Percentiles rank a stretch among this genome's conserved stretches.
These are phyloP conservation scores for Solanum bukasovii DNA, from an alignment of 257 asterid species.

Conservation along the genomic window DNA sequence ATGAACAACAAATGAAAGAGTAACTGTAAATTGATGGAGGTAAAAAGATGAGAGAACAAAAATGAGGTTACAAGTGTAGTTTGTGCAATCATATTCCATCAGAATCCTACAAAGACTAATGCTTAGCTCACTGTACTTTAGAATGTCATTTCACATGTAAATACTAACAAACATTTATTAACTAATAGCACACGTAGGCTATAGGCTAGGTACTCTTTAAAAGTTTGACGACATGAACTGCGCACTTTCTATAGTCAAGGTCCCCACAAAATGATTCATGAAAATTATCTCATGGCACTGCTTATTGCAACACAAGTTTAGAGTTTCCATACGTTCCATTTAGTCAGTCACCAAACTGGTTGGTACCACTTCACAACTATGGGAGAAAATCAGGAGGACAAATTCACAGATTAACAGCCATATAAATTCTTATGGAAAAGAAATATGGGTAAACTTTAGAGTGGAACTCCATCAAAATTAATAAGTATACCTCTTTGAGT, in stretches of 20 bases:
- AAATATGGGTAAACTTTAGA: background rate
- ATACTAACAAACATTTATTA: background rate
- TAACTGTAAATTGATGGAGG: background rate
- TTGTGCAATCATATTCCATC: background rate
- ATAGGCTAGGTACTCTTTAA: background rate
- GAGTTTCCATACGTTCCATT: background rate
- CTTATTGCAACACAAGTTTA: background rate
- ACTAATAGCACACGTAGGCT: background rate
- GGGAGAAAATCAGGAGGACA: background rate
- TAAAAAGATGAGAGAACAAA: background rate
- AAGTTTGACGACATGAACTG: background rate
- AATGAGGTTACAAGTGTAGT: background rate
- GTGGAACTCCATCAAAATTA: background rate
- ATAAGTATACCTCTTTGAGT: slow-evolving; percentile 63
- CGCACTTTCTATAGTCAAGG: background rate
- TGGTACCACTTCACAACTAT: background rate
- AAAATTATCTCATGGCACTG: background rate
- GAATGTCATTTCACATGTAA: background rate
- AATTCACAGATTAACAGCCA: background rate
- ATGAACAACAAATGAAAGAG: background rate
- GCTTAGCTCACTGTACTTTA: background rate
- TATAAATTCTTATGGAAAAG: background rate
- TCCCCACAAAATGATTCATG: background rate
- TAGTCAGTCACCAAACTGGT: background rate
- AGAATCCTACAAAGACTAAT: background rate